Base-by-base conservation (phyloP, 2,329 filamentous ascomycete species). In the Hypoxylon sp. region DNA sequence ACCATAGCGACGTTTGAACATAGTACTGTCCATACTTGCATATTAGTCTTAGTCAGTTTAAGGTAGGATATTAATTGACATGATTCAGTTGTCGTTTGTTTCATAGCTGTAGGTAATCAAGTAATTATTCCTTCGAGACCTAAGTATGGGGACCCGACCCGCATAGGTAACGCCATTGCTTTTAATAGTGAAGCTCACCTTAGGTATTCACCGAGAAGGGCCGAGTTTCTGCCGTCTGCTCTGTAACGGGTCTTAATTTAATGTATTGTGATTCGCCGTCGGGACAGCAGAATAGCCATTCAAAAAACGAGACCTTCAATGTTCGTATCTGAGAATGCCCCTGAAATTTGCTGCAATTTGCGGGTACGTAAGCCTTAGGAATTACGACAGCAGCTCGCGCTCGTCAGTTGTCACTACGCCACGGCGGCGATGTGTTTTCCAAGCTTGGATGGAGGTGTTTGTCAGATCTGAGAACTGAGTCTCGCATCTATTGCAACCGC, bases 201-300 rank as follows among this genome's bases (percentile, higher is more conserved):
- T 66, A 49, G 42, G 53, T 64, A 62, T 68, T 69, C 57, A 66
- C 69, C 69, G 69, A 71, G 61, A 57, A 61, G 53, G 44, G 22
- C 69, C 69, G 69, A 71, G 54, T 56, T 61, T 71, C 53, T 65
- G 25, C 65, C 66, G 54, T 53, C 35, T 44, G 31, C 35, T 49
- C 13, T 30, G 37, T 61, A 30, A 54, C 33, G 54, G 40, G 27
- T 61, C 30, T 37, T 48, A 58, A 58, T 54, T 70, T 25, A 33
- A 55, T 54, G 37, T 11, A 25, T 17, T 56, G 17, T 66, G 61
- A 70, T 70, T 70, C 50, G 67, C 46, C 56, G 48, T 25, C 22
- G 20, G n/a, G 55, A 53, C 50, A 50, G 49, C 40, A 42, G 22
- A 44, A 22, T 44, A n/a, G 37, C 49, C 63, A 37, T 51, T 46